These are phyloP conservation scores for Poa annua DNA, from an alignment of 176 grass and related monocot species.

Conservation along the genomic window DNA sequence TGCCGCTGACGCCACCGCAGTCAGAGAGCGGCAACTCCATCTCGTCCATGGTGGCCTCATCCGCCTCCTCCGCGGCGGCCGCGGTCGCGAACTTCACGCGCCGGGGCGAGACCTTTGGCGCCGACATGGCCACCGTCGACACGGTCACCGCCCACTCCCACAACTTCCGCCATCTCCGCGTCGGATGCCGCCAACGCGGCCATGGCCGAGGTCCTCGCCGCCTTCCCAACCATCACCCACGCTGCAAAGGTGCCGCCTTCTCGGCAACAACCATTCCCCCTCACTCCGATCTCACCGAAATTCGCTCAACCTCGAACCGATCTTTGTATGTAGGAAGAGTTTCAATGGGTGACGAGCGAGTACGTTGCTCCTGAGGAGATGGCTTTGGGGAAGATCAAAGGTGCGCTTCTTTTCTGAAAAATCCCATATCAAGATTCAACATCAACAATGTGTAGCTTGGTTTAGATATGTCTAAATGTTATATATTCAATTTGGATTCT, in stretches of 20 bases:
- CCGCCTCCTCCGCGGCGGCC: slow-evolving; percentile 39
- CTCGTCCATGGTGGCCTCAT: slow-evolving; percentile 55
- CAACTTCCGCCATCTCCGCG: slow-evolving; percentile 31
- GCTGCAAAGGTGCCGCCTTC: slow-evolving; percentile 44
- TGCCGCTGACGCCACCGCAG: no score
- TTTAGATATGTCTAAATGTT: not conserved
- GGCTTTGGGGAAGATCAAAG: slow-evolving; percentile 62
- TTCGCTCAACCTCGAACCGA: not conserved
- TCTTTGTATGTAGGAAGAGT: slow-evolving; percentile 23
- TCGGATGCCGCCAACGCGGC: slow-evolving; percentile 42
- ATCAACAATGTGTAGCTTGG: not conserved
- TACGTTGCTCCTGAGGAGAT: slow-evolving; percentile 44
- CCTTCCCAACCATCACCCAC: slow-evolving; percentile 43
- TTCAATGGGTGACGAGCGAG: slow-evolving; percentile 51
- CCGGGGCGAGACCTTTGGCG: slow-evolving; percentile 49
- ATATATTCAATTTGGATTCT: not conserved
- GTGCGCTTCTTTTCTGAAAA: not conserved
- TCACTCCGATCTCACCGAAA: slow-evolving; percentile 32
- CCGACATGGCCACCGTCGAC: slow-evolving; percentile 49
- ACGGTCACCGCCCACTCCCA: slow-evolving; percentile 34
- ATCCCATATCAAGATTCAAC: not conserved
- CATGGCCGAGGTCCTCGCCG: slow-evolving; percentile 31
- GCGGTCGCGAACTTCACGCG: slow-evolving; percentile 42
- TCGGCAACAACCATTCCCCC: not conserved
- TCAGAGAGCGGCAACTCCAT: slow-evolving; percentile 38